phyloP scores from a whole-genome alignment of 768 basidiomycete genomes.

The Amanita muscaria region DNA sequence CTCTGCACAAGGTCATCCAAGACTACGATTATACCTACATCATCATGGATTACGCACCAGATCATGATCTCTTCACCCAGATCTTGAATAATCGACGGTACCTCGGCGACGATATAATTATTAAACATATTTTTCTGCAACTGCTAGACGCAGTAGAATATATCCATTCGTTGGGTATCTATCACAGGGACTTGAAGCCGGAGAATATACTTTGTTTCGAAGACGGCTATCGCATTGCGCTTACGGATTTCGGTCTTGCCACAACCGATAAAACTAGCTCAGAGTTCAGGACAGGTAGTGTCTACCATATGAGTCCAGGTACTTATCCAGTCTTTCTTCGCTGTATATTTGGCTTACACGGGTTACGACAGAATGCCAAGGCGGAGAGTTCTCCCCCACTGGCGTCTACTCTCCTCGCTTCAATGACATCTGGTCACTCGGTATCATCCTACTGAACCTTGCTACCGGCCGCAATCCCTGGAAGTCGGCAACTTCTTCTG shows the following conservation, averaged over 20 bases:
- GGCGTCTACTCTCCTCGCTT: conserved; percentile 75
- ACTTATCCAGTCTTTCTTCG: conserved; percentile 15
- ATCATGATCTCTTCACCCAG: conserved; percentile 89
- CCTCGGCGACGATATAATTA: conserved; percentile 75
- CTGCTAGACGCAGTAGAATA: conserved; percentile 90
- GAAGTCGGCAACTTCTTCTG: conserved; percentile 76
- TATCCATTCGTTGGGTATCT: conserved; percentile 86
- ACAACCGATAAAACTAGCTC: conserved; percentile 78
- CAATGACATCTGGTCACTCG: conserved; percentile 96
- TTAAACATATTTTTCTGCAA: conserved; percentile 88
- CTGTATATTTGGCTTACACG: background rate
- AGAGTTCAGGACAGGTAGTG: conserved; percentile 92
- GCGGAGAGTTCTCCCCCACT: conserved; percentile 60
- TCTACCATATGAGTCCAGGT: conserved; percentile 99
- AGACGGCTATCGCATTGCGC: conserved; percentile 64
- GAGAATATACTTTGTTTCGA: conserved; percentile 90
- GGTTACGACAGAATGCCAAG: conserved; percentile 73
- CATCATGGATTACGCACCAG: conserved; percentile 87
- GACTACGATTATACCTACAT: conserved; percentile 78
- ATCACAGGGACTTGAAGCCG: conserved; percentile 95
- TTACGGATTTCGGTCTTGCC: conserved; percentile 94
- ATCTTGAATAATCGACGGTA: conserved; percentile 74
- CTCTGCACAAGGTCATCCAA: conserved; percentile 82
- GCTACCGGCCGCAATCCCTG: conserved; percentile 94
- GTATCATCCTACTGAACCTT: conserved; percentile 93